Conservation (phyloP, 306 rosid genomes). For the Chamaecrista fasciculata region DNA sequence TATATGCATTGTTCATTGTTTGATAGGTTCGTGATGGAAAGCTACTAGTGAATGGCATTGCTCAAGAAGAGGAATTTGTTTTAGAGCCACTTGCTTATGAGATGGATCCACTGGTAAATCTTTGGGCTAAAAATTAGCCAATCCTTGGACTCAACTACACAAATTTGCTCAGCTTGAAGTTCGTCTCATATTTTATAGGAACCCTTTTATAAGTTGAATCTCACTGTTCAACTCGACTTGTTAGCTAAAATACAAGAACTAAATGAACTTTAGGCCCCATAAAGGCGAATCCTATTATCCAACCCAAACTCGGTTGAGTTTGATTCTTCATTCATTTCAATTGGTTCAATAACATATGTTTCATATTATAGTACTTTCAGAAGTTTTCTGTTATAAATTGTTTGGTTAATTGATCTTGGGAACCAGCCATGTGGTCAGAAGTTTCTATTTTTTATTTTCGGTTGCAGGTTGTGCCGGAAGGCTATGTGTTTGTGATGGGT, state of each 20-base stretch:
- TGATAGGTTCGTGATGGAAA: constrained; percentile 75
- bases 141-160: neutral
- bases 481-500: constrained; percentile 91
- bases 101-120: constrained; percentile 65
- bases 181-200: neutral
- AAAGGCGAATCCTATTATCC: neutral
- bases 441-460: neutral
- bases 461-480: constrained; percentile 89
- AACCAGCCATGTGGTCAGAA: neutral
- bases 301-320: neutral
- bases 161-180: neutral
- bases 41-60: constrained; percentile 67
- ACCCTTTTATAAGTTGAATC: too few species aligned
- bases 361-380: neutral
- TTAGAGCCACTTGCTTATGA: constrained; percentile 80
- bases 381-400: neutral
- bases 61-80: constrained; percentile 66
- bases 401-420: constrained; percentile 9
- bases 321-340: neutral
- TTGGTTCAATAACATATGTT: neutral
- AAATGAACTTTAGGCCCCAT: neutral
- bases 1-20: neutral
- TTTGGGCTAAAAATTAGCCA: neutral
- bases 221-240: neutral
- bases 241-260: neutral